These are phyloP conservation scores for Barnettozyma hawaiiensis DNA, from an alignment of 1,139 yeast genomes.

Conservation along the genomic window DNA sequence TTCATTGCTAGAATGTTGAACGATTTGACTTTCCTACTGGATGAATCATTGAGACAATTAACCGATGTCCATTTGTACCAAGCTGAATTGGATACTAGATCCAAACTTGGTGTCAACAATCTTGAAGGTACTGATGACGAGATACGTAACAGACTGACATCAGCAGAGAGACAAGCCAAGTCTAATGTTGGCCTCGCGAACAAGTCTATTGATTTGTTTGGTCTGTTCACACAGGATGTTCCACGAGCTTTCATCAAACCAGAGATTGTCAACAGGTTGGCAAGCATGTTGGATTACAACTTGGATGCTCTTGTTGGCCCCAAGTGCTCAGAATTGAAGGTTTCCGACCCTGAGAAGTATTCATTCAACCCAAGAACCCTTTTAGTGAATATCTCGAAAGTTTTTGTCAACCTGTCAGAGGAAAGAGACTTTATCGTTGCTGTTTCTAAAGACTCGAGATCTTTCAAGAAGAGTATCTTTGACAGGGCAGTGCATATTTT, in stretches of 20 bases:
- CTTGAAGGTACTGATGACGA: slow-evolving; percentile 56
- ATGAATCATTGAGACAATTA: slow-evolving; percentile 81
- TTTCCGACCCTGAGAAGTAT: slow-evolving; percentile 76
- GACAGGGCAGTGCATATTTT: slow-evolving; percentile 66
- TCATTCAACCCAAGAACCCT: slow-evolving; percentile 75
- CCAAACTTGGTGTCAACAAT: slow-evolving; percentile 37
- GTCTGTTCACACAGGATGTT: slow-evolving; percentile 76
- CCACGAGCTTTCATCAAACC: slow-evolving; percentile 83
- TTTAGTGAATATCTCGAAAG: slow-evolving; percentile 63
- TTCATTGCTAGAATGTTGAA: slow-evolving; percentile 93
- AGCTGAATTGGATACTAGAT: slow-evolving; percentile 41
- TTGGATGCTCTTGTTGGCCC: slow-evolving; percentile 91
- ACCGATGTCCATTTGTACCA: slow-evolving; percentile 73
- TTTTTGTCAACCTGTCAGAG: slow-evolving; percentile 64
- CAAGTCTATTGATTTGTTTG: slow-evolving; percentile 74
- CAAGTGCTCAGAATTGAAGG: slow-evolving; percentile 83
- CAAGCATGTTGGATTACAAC: slow-evolving; percentile 93
- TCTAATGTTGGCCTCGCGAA: slow-evolving; percentile 81
- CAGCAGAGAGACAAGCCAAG: slow-evolving; percentile 72
- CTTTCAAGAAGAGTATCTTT: slow-evolving; percentile 64
- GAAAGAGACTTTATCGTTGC: slow-evolving; percentile 68
- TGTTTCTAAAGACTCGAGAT: slow-evolving; percentile 85
- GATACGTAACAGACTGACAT: slow-evolving; percentile 45
- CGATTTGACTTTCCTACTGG: slow-evolving; percentile 86
- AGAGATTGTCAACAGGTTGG: slow-evolving; percentile 88